Percentiles rank a stretch among this genome's conserved stretches.
Evolutionary conservation across 2,329 filamentous ascomycete genomes (phyloP).

Genomic region (Colletotrichum limetticola): DNA sequence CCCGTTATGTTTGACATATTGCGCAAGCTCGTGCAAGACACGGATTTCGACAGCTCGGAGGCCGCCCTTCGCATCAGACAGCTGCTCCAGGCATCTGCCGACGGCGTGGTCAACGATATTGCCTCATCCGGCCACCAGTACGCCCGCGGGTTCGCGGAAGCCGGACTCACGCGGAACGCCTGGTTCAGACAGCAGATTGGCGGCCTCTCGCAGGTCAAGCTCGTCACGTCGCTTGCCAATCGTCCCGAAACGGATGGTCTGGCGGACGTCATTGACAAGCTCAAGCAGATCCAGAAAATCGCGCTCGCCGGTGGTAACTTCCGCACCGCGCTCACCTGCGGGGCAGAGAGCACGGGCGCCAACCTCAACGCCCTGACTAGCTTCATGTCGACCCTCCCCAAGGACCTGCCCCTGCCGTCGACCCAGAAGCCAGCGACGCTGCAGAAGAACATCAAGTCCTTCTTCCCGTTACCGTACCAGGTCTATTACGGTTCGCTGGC

Average conservation of each 20-base stretch:
- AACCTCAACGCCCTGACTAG: constrained; percentile 78
- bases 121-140: constrained; percentile 90
- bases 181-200: constrained; percentile 85
- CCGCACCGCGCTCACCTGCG: constrained; percentile 88
- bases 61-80: constrained; percentile 86
- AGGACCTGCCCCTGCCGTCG: constrained; percentile 47
- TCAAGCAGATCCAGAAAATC: constrained; percentile 86
- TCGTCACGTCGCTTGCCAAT: constrained; percentile 82
- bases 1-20: constrained; percentile 91
- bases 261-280: constrained; percentile 79
- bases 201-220: constrained; percentile 89
- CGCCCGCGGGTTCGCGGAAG: constrained; percentile 85
- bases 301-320: constrained; percentile 77
- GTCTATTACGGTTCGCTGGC: constrained; percentile 93
- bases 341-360: constrained; percentile 72
- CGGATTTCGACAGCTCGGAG: constrained; percentile 86
- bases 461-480: constrained; percentile 96
- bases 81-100: constrained; percentile 85
- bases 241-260: constrained; percentile 76
- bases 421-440: constrained; percentile 45
- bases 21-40: constrained; percentile 82
- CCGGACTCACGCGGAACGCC: constrained; percentile 77
- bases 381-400: constrained; percentile 75
- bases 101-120: constrained; percentile 91
- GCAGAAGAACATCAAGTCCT: constrained; percentile 73